phyloP scores from a whole-genome alignment of 2,329 filamentous ascomycete species.

The Penicillium rolfsii region DNA sequence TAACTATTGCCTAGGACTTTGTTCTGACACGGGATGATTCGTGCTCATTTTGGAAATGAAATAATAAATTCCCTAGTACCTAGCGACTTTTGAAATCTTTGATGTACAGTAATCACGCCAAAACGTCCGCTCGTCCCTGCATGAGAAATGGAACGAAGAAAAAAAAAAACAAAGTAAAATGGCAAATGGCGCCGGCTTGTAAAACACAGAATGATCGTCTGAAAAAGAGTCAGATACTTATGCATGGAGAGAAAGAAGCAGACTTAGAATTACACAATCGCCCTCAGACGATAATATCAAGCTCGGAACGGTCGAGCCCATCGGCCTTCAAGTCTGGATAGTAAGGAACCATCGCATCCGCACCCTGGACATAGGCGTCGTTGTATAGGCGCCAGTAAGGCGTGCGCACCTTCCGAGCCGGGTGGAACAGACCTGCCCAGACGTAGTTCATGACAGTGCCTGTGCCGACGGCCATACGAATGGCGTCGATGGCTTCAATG shows the following conservation, averaged over 20 bases:
- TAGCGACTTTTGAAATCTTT: slow-evolving; percentile 25
- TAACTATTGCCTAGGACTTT: no score
- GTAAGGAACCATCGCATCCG: slow-evolving; percentile 94
- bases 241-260: slow-evolving; percentile 26
- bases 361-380: slow-evolving; percentile 90
- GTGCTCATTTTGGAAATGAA: background rate
- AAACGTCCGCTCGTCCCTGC: slow-evolving; percentile 30
- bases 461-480: slow-evolving; percentile 89
- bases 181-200: slow-evolving; percentile 26
- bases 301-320: slow-evolving; percentile 74
- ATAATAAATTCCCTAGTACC: slow-evolving; percentile 6
- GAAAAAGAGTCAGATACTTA: slow-evolving; percentile 21
- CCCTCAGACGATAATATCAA: slow-evolving; percentile 76
- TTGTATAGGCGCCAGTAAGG: slow-evolving; percentile 98
- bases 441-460: slow-evolving; percentile 97
- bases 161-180: slow-evolving; percentile 12
- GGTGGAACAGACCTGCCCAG: slow-evolving; percentile 96
- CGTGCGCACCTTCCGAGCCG: slow-evolving; percentile 87
- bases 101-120: slow-evolving; percentile 31
- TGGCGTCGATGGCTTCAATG: slow-evolving; percentile 94
- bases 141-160: slow-evolving; percentile 18
- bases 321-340: slow-evolving; percentile 87
- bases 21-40: background rate
- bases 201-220: slow-evolving; percentile 17
- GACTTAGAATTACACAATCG: slow-evolving; percentile 17